Conservation (phyloP, 2,329 filamentous ascomycete genomes). For the Colletotrichum brevisporum region DNA sequence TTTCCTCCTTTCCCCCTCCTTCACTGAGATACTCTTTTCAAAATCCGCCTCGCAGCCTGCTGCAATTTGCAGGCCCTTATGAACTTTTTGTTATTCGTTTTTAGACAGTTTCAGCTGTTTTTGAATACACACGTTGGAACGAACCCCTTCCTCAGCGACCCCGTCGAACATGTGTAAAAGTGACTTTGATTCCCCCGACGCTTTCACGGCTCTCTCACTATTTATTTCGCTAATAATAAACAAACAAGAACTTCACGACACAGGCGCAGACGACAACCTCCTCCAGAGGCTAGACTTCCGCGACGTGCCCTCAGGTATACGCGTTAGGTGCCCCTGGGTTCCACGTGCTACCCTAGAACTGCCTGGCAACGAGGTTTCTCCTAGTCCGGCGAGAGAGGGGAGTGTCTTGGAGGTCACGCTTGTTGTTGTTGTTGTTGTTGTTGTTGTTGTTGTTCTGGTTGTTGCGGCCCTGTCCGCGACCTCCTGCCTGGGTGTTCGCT, state of each 20-base stretch:
- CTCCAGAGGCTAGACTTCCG: not conserved
- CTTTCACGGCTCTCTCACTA: not conserved
- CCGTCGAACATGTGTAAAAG: no score
- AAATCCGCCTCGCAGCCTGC: no score
- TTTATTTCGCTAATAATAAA: conserved; percentile 5
- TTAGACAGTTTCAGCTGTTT: not conserved
- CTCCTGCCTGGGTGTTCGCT: not conserved
- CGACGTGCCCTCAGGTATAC: no score
- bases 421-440: conserved; percentile 28
- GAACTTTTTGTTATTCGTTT: not conserved
- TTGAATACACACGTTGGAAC: not conserved
- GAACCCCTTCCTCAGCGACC: not conserved
- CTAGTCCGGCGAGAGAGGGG: conserved; percentile 16
- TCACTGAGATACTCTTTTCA: no score
- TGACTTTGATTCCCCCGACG: not conserved
- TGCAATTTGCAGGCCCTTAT: not conserved
- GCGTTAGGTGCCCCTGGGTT: not conserved
- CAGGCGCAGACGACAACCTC: not conserved
- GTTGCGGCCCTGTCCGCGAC: conserved; percentile 17
- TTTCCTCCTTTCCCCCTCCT: no score
- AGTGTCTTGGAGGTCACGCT: conserved; percentile 10
- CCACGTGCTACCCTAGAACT: not conserved
- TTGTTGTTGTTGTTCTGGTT: conserved; percentile 28
- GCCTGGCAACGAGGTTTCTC: conserved; percentile 15
- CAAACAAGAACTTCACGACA: not conserved